A percentile compares a stretch with the other conserved stretches of the same genome.
Evolutionary conservation across 1,284 basidiomycete genomes (phyloP).

Genomic region (Pterula multifida): DNA sequence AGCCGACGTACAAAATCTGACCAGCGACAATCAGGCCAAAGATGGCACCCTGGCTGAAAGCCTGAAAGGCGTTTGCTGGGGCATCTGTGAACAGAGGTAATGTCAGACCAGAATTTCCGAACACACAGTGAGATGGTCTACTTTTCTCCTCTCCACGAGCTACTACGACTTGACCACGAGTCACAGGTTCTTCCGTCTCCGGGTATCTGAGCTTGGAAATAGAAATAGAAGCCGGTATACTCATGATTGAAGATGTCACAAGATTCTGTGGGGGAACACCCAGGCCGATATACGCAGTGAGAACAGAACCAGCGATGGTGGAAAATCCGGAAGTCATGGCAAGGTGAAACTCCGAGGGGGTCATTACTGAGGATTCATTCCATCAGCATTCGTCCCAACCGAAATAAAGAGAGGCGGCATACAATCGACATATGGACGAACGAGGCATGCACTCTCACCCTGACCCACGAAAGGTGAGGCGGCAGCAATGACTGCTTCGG

Average conservation of each 20-base stretch:
- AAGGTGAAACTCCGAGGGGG: conserved; percentile 79
- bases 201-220: conserved; percentile 82
- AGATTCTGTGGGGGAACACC: conserved; percentile 79
- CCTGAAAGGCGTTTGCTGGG: conserved; percentile 74
- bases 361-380: conserved; percentile 45
- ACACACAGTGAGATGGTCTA: conserved; percentile 16
- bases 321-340: conserved; percentile 88
- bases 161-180: conserved; percentile 68
- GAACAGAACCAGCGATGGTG: conserved; percentile 83
- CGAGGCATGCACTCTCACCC: conserved; percentile 78
- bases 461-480: conserved; percentile 88
- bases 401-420: conserved; percentile 7
- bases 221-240: conserved; percentile 86
- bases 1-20: conserved; percentile 55
- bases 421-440: conserved; percentile 75
- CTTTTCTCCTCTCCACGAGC: conserved; percentile 59
- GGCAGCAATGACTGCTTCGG: conserved; percentile 85
- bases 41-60: conserved; percentile 78
- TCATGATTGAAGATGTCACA: conserved; percentile 88
- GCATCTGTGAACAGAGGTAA: conserved; percentile 4
- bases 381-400: conserved; percentile 1
- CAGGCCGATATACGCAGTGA: conserved; percentile 73
- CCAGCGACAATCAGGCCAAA: conserved; percentile 83
- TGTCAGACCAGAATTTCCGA: background rate
- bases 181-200: conserved; percentile 77